Percentiles rank a stretch among this genome's conserved stretches.
Conservation (phyloP, 2,329 filamentous ascomycete genomes). For the Fusarium redolens region DNA sequence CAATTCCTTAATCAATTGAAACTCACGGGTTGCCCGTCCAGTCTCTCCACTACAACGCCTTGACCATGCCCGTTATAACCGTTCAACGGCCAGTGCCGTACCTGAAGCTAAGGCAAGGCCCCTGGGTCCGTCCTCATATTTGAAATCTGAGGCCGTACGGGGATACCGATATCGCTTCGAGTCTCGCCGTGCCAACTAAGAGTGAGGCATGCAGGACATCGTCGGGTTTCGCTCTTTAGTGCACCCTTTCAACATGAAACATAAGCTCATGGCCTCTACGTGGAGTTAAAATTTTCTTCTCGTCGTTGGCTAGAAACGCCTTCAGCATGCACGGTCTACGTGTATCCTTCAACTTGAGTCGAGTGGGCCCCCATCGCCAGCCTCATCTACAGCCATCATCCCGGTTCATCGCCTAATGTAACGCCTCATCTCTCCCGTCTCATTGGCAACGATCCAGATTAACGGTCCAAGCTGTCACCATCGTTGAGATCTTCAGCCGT, state of each 20-base stretch:
- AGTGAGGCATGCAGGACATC: conserved; percentile 27
- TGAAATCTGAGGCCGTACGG: conserved; percentile 4
- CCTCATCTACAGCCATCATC: conserved; percentile 45
- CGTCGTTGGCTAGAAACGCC: neutral
- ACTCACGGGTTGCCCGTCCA: neutral
- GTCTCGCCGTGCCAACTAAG: conserved; percentile 13
- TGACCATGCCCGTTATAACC: conserved; percentile 19
- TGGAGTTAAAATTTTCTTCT: conserved; percentile 4
- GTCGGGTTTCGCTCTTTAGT: conserved; percentile 13
- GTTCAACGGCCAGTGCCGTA: conserved; percentile 15
- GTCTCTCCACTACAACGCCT: conserved; percentile 10
- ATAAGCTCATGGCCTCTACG: conserved; percentile 10
- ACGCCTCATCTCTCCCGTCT: conserved; percentile 25
- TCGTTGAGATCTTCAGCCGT: conserved; percentile 36
- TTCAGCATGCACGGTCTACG: conserved; percentile 24
- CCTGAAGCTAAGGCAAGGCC: neutral
- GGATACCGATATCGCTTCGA: conserved; percentile 5
- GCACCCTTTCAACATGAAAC: conserved; percentile 30
- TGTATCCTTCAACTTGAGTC: conserved; percentile 20
- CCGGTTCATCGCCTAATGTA: conserved; percentile 20
- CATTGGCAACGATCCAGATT: conserved; percentile 38
- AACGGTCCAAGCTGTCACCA: conserved; percentile 18
- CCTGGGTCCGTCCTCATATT: neutral
- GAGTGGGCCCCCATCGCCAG: conserved; percentile 37
- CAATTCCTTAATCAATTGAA: conserved; percentile 9